These are phyloP conservation scores for Fusarium algeriense DNA, from an alignment of 2,329 filamentous ascomycete species.

Conservation along the genomic window DNA sequence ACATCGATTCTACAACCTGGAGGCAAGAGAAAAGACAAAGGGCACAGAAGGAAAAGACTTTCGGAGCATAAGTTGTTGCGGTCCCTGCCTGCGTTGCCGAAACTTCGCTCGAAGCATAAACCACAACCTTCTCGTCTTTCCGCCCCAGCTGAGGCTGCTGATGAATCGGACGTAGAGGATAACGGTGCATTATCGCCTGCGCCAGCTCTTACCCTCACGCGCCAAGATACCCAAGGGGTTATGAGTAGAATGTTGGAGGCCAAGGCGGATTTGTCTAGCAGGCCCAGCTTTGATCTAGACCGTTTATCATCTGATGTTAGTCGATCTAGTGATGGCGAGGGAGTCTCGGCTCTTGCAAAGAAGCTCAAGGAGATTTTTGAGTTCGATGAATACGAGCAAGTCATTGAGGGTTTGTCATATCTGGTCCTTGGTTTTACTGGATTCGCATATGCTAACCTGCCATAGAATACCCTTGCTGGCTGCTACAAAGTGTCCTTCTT, in stretches of 20 bases:
- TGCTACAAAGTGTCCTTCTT: conserved; percentile 89
- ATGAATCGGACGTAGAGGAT: conserved; percentile 47
- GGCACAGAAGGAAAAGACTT: conserved; percentile 67
- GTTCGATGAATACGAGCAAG: conserved; percentile 84
- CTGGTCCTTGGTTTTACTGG: not conserved
- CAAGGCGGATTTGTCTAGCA: conserved; percentile 70
- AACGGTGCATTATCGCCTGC: conserved; percentile 45
- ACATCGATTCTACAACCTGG: conserved; percentile 56
- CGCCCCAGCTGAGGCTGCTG: conserved; percentile 52
- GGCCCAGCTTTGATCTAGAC: conserved; percentile 70
- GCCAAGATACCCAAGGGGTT: conserved; percentile 61
- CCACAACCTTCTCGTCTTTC: conserved; percentile 57
- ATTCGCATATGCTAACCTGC: conserved; percentile 26
- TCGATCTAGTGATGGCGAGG: conserved; percentile 51
- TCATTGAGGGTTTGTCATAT: conserved; percentile 76
- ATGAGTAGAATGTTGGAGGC: conserved; percentile 84
- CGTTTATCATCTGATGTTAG: conserved; percentile 57
- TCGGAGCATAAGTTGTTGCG: conserved; percentile 75
- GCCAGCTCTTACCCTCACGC: conserved; percentile 37
- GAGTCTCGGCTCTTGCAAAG: conserved; percentile 72
- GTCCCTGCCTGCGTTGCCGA: conserved; percentile 72
- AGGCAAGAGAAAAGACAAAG: conserved; percentile 50
- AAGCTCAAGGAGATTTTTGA: conserved; percentile 87
- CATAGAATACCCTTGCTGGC: conserved; percentile 90
- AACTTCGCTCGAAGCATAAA: conserved; percentile 58